phyloP scores from a whole-genome alignment of 164 flowering plant genomes.

The Euptelea pleiosperma region DNA sequence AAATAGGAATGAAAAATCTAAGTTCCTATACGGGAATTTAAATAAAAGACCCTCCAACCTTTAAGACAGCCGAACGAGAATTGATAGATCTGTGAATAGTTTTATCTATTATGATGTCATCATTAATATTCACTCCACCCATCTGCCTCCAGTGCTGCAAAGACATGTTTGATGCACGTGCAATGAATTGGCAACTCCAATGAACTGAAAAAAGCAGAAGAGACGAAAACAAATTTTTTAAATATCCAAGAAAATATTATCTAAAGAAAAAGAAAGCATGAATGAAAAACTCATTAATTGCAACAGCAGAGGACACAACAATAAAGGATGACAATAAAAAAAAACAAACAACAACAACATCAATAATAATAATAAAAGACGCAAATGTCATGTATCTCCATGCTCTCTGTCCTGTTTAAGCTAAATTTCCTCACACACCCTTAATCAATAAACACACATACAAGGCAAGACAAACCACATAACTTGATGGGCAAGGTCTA shows the following conservation, averaged over 20 bases:
- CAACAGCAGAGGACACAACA: too few relatives aligned
- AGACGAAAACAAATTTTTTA: neutral
- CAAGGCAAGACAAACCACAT: too few relatives aligned
- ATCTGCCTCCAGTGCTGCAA: slow-evolving; percentile 82
- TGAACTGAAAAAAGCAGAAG: slow-evolving; percentile 44
- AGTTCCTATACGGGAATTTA: neutral
- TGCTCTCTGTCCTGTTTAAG: too few relatives aligned
- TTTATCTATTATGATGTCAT: slow-evolving; percentile 71
- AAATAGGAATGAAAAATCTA: neutral
- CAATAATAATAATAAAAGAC: too few relatives aligned
- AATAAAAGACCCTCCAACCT: slow-evolving; percentile 39
- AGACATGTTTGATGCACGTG: slow-evolving; percentile 79
- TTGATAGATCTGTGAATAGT: slow-evolving; percentile 73
- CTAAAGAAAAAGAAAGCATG: neutral
- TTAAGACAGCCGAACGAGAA: slow-evolving; percentile 75
- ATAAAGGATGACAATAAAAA: too few relatives aligned
- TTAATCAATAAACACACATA: too few relatives aligned
- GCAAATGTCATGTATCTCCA: too few relatives aligned
- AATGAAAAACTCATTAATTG: too few relatives aligned
- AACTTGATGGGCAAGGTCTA: too few relatives aligned
- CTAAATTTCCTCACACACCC: too few relatives aligned
- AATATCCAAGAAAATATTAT: too few relatives aligned
- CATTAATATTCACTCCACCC: slow-evolving; percentile 83
- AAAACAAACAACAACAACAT: too few relatives aligned
- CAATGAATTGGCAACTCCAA: slow-evolving; percentile 93